Conservation (phyloP, 2,329 filamentous ascomycete species). For the Daldinia sp. region DNA sequence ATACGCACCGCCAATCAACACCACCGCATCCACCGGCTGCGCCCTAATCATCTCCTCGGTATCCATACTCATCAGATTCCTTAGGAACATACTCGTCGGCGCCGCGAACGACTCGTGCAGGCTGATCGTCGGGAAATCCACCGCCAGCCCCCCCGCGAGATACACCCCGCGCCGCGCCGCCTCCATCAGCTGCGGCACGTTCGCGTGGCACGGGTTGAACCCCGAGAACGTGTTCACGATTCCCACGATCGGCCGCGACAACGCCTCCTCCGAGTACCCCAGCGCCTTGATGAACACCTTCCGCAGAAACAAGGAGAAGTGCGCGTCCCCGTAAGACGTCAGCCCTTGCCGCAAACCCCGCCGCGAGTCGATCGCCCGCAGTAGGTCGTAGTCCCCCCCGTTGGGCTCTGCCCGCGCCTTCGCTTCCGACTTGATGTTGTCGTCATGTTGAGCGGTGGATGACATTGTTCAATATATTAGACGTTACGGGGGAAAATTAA, state of each 20-base stretch:
- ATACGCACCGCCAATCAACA: conserved; percentile 72
- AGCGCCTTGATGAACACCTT: conserved; percentile 84
- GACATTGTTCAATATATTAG: neutral
- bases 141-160: conserved; percentile 73
- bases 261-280: conserved; percentile 78
- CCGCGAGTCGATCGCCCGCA: conserved; percentile 60
- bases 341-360: conserved; percentile 73
- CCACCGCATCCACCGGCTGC: conserved; percentile 76
- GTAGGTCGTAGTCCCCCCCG: conserved; percentile 73
- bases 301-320: conserved; percentile 79
- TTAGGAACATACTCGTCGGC: conserved; percentile 80
- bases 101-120: conserved; percentile 76
- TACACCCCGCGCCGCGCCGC: conserved; percentile 77
- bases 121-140: conserved; percentile 81
- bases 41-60: conserved; percentile 82
- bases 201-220: conserved; percentile 81
- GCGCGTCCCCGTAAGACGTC: conserved; percentile 77
- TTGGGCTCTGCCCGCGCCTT: conserved; percentile 1
- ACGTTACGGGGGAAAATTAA: too few relatives aligned
- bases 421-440: conserved; percentile 1
- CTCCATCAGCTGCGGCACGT: conserved; percentile 77
- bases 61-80: conserved; percentile 84
- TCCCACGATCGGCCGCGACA: conserved; percentile 78
- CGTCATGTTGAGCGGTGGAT: conserved; percentile 1
- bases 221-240: conserved; percentile 79